Conservation (phyloP, 352 stramenopile species). For the Phytophthora tentaculata region DNA sequence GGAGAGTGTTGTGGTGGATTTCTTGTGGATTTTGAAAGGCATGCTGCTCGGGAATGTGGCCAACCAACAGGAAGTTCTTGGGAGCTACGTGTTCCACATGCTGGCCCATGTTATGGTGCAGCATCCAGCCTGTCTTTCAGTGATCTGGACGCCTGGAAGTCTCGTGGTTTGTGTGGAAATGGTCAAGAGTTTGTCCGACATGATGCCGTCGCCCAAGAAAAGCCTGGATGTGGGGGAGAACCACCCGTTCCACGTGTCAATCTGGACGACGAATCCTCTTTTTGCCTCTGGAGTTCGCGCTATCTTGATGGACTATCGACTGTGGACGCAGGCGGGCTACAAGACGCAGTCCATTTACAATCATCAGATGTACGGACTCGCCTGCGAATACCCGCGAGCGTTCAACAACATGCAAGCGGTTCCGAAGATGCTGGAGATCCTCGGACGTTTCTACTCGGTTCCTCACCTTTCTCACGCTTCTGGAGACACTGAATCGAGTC, state of each 20-base stretch:
- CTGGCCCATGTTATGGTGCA: conserved; percentile 61
- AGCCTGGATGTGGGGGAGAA: conserved; percentile 41
- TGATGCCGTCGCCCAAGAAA: conserved; percentile 46
- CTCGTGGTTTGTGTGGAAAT: conserved; percentile 75
- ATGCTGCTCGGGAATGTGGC: conserved; percentile 59
- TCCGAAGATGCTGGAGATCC: conserved; percentile 66
- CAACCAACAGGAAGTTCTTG: conserved; percentile 62
- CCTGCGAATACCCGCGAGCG: conserved; percentile 66
- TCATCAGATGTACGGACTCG: conserved; percentile 78
- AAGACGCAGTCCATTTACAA: conserved; percentile 87
- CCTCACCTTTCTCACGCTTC: conserved; percentile 14
- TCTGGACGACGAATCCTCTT: conserved; percentile 78
- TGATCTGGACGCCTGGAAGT: conserved; percentile 71
- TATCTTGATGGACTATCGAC: conserved; percentile 70
- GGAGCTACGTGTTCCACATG: conserved; percentile 74
- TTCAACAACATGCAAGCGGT: conserved; percentile 75
- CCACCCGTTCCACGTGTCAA: conserved; percentile 65
- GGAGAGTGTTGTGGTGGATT: conserved; percentile 63
- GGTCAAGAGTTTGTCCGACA: conserved; percentile 55
- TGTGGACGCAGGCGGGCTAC: conserved; percentile 67
- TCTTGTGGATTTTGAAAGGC: conserved; percentile 74
- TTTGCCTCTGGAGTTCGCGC: conserved; percentile 73
- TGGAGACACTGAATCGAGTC: conserved; percentile 20
- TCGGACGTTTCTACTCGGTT: conserved; percentile 59
- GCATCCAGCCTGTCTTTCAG: conserved; percentile 43